Conservation (phyloP, 148 eudicot genomes). For the Chenopodium berlandieri region DNA sequence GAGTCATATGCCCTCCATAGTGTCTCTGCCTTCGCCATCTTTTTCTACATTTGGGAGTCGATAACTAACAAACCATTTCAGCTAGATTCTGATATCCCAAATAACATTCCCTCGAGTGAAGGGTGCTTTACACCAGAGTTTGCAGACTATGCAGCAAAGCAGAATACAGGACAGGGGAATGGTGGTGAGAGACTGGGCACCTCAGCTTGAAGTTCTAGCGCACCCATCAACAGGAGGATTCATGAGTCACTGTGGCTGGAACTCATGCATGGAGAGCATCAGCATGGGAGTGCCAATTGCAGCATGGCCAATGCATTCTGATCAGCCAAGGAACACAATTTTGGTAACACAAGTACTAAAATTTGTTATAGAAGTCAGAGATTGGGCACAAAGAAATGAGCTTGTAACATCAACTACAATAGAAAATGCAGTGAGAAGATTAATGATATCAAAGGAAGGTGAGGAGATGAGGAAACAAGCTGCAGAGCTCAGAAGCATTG, state of each 20-base stretch:
- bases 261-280: conserved; percentile 38
- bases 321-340: conserved; percentile 53
- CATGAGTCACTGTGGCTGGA: conserved; percentile 75
- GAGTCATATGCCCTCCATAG: conserved; percentile 48
- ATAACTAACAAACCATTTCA: conserved; percentile 31
- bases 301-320: conserved; percentile 71
- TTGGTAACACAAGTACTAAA: conserved; percentile 35
- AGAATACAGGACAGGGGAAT: conserved; percentile 39
- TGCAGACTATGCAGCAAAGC: conserved; percentile 25
- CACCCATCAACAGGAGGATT: conserved; percentile 59
- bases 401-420: background rate
- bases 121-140: conserved; percentile 41
- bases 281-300: conserved; percentile 60
- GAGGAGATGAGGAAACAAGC: background rate
- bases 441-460: background rate
- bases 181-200: conserved; percentile 62
- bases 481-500: background rate
- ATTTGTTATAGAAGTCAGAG: background rate
- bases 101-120: conserved; percentile 15
- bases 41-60: conserved; percentile 31
- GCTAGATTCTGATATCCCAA: conserved; percentile 16
- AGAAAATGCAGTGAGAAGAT: background rate
- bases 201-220: conserved; percentile 60
- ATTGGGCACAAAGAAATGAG: background rate
- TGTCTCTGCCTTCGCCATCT: conserved; percentile 41